Conservation (phyloP, 1,284 basidiomycete genomes). For the Butyriboletus appendiculatus region DNA sequence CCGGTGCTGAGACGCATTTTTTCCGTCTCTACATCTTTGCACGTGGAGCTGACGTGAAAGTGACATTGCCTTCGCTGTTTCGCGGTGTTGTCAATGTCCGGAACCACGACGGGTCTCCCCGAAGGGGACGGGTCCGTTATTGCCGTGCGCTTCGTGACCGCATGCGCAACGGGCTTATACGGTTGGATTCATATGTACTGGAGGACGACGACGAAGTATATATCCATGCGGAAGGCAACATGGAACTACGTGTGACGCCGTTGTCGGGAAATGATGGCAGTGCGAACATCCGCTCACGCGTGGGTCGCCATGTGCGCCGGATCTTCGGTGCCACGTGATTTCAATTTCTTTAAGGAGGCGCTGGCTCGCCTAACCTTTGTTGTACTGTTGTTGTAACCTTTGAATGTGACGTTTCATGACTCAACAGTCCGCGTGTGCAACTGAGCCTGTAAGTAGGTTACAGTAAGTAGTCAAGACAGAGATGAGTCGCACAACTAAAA, state of each 20-base stretch:
- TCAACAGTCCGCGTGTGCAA: slow-evolving; percentile 3
- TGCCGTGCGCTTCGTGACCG: slow-evolving; percentile 28
- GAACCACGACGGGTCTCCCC: slow-evolving; percentile 10
- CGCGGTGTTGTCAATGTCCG: slow-evolving; percentile 30
- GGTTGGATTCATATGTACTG: slow-evolving; percentile 14
- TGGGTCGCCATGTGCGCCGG: slow-evolving; percentile 32
- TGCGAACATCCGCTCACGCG: slow-evolving; percentile 19
- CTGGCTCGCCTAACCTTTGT: slow-evolving; percentile 18
- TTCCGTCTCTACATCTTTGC: slow-evolving; percentile 34
- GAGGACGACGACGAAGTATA: slow-evolving; percentile 33
- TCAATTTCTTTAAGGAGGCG: slow-evolving; percentile 3
- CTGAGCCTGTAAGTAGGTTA: slow-evolving; percentile 3
- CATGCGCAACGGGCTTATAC: slow-evolving; percentile 24
- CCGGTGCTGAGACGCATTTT: slow-evolving; percentile 28
- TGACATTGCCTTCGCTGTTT: slow-evolving; percentile 31
- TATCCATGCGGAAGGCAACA: slow-evolving; percentile 30
- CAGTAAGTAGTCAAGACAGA: background rate
- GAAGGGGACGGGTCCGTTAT: slow-evolving; percentile 18
- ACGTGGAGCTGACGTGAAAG: slow-evolving; percentile 30
- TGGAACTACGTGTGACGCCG: slow-evolving; percentile 21
- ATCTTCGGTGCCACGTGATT: slow-evolving; percentile 23
- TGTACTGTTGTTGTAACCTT: slow-evolving; percentile 2
- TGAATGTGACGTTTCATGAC: background rate
- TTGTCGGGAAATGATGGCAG: slow-evolving; percentile 6
- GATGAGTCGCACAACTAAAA: background rate